Percentiles rank a stretch among this genome's conserved stretches.
These are phyloP conservation scores for Syncephalastrum racemosum DNA, from an alignment of 371 early-diverging fungal genomes.

Conservation along the genomic window DNA sequence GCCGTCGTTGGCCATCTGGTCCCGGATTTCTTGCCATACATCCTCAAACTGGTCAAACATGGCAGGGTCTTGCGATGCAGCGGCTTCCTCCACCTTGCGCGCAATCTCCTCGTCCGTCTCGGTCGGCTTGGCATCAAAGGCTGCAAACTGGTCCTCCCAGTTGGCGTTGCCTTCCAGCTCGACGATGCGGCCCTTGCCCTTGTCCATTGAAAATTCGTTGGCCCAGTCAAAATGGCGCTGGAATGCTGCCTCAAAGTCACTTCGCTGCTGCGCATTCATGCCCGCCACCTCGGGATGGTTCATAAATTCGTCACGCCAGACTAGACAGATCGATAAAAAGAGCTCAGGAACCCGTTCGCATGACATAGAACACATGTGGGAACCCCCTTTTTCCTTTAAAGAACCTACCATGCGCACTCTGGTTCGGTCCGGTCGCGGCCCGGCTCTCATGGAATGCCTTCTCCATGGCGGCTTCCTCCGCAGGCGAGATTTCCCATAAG, in stretches of 20 bases:
- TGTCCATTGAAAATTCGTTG: conserved; percentile 51
- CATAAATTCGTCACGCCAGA: conserved; percentile 65
- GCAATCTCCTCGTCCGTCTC: conserved; percentile 53
- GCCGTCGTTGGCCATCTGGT: conserved; percentile 51
- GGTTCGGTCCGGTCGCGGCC: conserved; percentile 32
- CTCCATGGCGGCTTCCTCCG: conserved; percentile 63
- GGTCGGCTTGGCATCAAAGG: conserved; percentile 39
- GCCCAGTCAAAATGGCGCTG: conserved; percentile 70
- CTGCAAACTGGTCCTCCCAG: conserved; percentile 77
- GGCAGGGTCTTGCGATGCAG: conserved; percentile 43
- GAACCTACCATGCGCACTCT: conserved; percentile 28
- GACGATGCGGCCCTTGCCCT: conserved; percentile 54
- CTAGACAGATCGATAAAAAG: conserved; percentile 18
- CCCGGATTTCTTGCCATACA: conserved; percentile 59
- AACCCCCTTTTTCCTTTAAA: conserved; percentile 1
- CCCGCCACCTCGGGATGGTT: conserved; percentile 49
- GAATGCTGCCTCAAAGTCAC: conserved; percentile 65
- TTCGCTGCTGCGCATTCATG: conserved; percentile 46
- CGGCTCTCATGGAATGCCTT: conserved; percentile 55
- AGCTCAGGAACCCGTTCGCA: background rate
- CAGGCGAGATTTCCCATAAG: conserved; percentile 56
- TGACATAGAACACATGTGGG: background rate
- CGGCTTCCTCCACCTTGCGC: conserved; percentile 45
- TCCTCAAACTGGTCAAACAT: conserved; percentile 52
- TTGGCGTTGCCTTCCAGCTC: conserved; percentile 40